phyloP scores from a whole-genome alignment of 768 basidiomycete genomes.

The Macrolepiota fuliginosa region DNA sequence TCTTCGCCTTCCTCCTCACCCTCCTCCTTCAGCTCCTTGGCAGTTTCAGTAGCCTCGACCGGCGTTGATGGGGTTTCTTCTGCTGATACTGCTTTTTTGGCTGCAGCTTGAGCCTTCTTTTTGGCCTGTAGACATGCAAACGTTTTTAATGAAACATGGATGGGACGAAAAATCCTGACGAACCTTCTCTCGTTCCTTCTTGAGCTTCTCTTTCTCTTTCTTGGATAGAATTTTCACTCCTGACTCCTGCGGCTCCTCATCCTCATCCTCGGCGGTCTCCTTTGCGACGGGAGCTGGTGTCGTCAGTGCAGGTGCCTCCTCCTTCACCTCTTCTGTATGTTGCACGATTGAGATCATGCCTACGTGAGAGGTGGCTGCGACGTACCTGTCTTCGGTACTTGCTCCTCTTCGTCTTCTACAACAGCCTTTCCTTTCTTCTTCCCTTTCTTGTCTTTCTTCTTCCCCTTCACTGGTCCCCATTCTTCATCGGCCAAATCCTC shows the following conservation, averaged over 20 bases:
- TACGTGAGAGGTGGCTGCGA: neutral
- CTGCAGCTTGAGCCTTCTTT: slow-evolving; percentile 91
- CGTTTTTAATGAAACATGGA: slow-evolving; percentile 9
- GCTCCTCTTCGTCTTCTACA: slow-evolving; percentile 35
- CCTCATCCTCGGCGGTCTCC: slow-evolving; percentile 37
- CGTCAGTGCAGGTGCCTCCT: slow-evolving; percentile 20
- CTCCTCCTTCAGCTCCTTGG: slow-evolving; percentile 21
- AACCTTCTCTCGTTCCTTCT: slow-evolving; percentile 97
- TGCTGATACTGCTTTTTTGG: slow-evolving; percentile 58
- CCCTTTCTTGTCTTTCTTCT: slow-evolving; percentile 63
- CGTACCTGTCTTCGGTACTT: slow-evolving; percentile 6
- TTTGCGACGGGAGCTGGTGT: slow-evolving; percentile 25
- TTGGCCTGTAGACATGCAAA: slow-evolving; percentile 58
- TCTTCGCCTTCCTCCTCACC: slow-evolving; percentile 70
- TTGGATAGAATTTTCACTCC: slow-evolving; percentile 78
- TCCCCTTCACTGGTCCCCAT: slow-evolving; percentile 62
- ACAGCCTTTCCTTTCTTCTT: slow-evolving; percentile 51
- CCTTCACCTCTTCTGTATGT: slow-evolving; percentile 16
- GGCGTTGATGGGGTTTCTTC: slow-evolving; percentile 19
- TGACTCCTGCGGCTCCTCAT: slow-evolving; percentile 52
- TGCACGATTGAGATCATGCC: neutral
- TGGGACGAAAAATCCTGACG: slow-evolving; percentile 8
- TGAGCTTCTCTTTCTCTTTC: slow-evolving; percentile 95
- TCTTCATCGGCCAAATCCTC: slow-evolving; percentile 76
- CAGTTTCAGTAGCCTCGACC: slow-evolving; percentile 24